Evolutionary conservation across 1,139 yeast genomes (phyloP).

Genomic region (Magnusiomyces fungicola): DNA sequence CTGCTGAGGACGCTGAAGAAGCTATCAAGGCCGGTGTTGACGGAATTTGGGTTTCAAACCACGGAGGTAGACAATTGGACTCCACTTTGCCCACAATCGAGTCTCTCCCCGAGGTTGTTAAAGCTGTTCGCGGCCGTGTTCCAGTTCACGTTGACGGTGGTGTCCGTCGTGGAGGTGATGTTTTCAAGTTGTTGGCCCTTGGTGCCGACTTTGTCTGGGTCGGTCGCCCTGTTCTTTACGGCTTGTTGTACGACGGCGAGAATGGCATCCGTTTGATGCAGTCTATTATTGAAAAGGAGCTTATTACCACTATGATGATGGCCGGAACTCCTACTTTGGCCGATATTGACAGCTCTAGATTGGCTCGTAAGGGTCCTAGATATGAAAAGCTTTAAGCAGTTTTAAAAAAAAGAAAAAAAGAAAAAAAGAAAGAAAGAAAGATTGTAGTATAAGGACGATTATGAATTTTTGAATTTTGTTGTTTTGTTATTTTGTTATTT

Average conservation of each 20-base stretch:
- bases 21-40: constrained; percentile 49
- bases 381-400: constrained; percentile 19
- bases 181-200: constrained; percentile 60
- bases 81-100: constrained; percentile 56
- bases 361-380: constrained; percentile 26
- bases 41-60: constrained; percentile 58
- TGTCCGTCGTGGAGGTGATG: constrained; percentile 56
- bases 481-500: too few relatives aligned
- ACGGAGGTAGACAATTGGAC: constrained; percentile 67
- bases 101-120: constrained; percentile 53
- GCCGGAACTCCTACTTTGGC: constrained; percentile 23
- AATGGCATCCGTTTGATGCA: constrained; percentile 44
- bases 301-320: constrained; percentile 30
- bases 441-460: too few relatives aligned
- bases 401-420: too few relatives aligned
- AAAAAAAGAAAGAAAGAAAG: too few relatives aligned
- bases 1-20: constrained; percentile 45
- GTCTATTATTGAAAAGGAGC: constrained; percentile 28
- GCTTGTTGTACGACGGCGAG: constrained; percentile 59
- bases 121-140: constrained; percentile 40
- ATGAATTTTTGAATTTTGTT: too few relatives aligned
- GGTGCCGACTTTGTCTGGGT: constrained; percentile 69
- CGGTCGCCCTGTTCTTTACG: constrained; percentile 61
- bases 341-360: constrained; percentile 20
- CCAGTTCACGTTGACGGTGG: constrained; percentile 65